Base-by-base conservation (phyloP, 441 rosid species). In the Aquilaria agallochum region DNA sequence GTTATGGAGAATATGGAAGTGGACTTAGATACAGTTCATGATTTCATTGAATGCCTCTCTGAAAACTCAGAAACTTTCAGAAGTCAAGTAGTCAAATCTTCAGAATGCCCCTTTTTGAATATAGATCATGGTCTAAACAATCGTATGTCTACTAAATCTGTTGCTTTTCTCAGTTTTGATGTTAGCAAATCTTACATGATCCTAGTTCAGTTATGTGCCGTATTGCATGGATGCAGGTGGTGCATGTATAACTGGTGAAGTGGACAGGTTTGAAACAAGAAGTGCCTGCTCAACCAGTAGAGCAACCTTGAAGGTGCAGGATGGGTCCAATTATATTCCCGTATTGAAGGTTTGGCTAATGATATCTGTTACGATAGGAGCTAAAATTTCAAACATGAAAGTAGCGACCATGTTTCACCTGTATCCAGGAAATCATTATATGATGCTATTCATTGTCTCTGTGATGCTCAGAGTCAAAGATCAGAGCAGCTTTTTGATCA, bases 241-340 rank as follows among this genome's bases (percentile, higher is more conserved):
- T 62, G 11, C 73, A 40, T 58, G 77, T 15, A 62, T 60, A 47
- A 79, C 60, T 65, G 79, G 76, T 78, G 82, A 78, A 56, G 65
- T 60, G 10, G 64, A 58, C 44, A 79, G 70, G 60, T 74, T 74
- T 70, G 75, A 20, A 20, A 20, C 52, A 59, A 75, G 20, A 20
- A 20, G 20, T 20, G 20, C 20, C 20, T 20, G 20, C 20, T 20
- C 20, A 20, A 20, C 20, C 20, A 20, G 20, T 20, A 20, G 20
- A 20, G 20, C 20, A 20, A 20, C 20, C 20, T 20, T 20, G 20
- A 20, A 20, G 20, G 20, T 20, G 20, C 20, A 20, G 20, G 20
- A 20, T 20, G 20, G 20, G 20, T 20, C 20, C 20, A 20, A 20
- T 20, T 20, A 20, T 20, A 20, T 20, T 20, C 20, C 20, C 20